Evolutionary conservation across 73 alveolate genomes (phyloP).

Genomic region (Effrenium voratum): DNA sequence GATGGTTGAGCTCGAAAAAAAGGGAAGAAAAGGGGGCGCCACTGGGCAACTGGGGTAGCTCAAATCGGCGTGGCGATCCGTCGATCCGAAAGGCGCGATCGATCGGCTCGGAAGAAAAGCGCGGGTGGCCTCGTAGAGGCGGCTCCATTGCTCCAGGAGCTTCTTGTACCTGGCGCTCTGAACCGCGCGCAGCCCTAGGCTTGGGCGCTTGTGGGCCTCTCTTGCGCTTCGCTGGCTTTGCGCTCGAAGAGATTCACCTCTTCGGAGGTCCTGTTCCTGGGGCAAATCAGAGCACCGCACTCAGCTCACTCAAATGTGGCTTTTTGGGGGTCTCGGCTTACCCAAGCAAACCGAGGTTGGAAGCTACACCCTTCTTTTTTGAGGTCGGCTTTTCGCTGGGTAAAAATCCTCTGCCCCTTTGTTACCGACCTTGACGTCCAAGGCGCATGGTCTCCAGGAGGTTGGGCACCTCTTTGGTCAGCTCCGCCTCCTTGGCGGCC

Average conservation of each 20-base stretch:
- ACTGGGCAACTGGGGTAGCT: too few species aligned
- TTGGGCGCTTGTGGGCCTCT: neutral
- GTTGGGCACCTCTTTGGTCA: conserved; percentile 72
- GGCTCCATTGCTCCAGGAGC: conserved; percentile 85
- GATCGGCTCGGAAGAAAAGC: too few species aligned
- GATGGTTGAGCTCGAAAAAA: too few species aligned
- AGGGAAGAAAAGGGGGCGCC: too few species aligned
- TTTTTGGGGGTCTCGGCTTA: too few species aligned
- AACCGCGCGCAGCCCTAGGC: neutral
- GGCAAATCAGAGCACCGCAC: neutral
- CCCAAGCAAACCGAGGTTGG: neutral
- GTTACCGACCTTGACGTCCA: too few species aligned
- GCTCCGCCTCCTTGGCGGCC: conserved; percentile 62
- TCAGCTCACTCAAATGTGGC: too few species aligned
- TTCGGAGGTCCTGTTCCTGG: conserved; percentile 69
- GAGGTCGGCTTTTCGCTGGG: neutral
- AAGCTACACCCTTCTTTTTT: neutral
- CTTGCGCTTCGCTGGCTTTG: conserved; percentile 91
- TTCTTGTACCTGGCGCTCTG: conserved; percentile 31
- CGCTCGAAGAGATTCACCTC: conserved; percentile 80
- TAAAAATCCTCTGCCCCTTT: too few species aligned
- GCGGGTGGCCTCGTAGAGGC: conserved; percentile 52
- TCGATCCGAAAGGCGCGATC: too few species aligned
- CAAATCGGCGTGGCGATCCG: too few species aligned
- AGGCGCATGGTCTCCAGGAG: conserved; percentile 84